Percentiles rank a stretch among this genome's conserved stretches.
Conservation (phyloP, 1,284 basidiomycete species). For the Moniliophthora roreri region DNA sequence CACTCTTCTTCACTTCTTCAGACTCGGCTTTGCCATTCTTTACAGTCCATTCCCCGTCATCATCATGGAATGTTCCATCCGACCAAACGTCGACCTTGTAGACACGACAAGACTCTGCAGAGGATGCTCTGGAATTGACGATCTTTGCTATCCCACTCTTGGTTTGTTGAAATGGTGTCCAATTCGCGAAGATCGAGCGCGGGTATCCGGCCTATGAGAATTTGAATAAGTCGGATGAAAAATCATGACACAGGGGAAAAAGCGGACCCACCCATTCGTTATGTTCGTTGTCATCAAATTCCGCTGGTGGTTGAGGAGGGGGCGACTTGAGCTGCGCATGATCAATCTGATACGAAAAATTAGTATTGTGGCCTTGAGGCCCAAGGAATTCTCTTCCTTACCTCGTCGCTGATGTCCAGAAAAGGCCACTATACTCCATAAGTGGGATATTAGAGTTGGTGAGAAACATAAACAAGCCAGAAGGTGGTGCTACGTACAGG, state of each 20-base stretch:
- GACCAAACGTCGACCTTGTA: neutral
- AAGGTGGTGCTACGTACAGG: no score
- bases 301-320: neutral
- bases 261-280: no score
- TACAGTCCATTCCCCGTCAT: neutral
- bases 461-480: no score
- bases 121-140: neutral
- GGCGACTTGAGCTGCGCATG: neutral
- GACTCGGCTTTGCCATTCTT: neutral
- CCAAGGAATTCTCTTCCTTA: neutral
- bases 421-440: neutral
- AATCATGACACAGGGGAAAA: no score
- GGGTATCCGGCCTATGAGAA: neutral
- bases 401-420: slow-evolving; percentile 1
- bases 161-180: neutral
- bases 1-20: neutral
- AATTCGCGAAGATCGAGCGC: neutral
- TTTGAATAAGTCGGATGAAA: no score
- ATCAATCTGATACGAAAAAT: neutral
- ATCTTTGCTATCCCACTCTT: slow-evolving; percentile 1
- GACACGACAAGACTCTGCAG: neutral
- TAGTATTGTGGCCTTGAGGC: neutral
- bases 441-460: no score
- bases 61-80: slow-evolving; percentile 1
- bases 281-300: neutral